Percentiles rank a stretch among this genome's conserved stretches.
Evolutionary conservation across 495 filamentous ascomycete genomes (phyloP).

Genomic region (Lophiotrema nucula): DNA sequence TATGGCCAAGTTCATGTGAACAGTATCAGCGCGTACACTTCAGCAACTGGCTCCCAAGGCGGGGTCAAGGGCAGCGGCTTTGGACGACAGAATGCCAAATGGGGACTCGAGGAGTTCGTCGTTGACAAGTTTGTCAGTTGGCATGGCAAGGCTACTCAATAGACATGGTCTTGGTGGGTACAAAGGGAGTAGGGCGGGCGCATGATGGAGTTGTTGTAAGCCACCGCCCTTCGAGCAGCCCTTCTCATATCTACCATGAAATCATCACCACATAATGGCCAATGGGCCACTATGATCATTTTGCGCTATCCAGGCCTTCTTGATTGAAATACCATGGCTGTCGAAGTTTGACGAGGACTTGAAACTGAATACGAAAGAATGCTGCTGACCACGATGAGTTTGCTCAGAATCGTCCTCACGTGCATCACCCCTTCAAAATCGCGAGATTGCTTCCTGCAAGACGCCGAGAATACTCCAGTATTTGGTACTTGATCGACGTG

Average conservation of each 20-base stretch:
- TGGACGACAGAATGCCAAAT: conserved; percentile 59
- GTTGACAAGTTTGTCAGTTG: conserved; percentile 37
- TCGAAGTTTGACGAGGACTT: no score
- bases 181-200: background rate
- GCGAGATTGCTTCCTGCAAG: no score
- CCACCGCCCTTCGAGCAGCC: background rate
- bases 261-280: background rate
- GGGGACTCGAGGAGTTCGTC: conserved; percentile 69
- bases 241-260: background rate
- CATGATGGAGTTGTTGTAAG: background rate
- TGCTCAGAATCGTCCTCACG: no score
- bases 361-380: no score
- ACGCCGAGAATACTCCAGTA: no score
- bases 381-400: no score
- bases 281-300: no score
- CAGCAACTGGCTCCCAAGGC: conserved; percentile 72
- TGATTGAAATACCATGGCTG: no score
- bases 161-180: background rate
- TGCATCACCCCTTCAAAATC: no score
- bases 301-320: no score
- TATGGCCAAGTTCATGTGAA: conserved; percentile 66
- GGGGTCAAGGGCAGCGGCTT: conserved; percentile 82
- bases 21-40: conserved; percentile 77
- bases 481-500: no score
- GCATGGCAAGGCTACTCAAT: conserved; percentile 22